Evolutionary conservation across 2,329 filamentous ascomycete genomes (phyloP), one percentile per base, ranked within the genome.

Genomic region (Chaetomiaceae sp.): DNA sequence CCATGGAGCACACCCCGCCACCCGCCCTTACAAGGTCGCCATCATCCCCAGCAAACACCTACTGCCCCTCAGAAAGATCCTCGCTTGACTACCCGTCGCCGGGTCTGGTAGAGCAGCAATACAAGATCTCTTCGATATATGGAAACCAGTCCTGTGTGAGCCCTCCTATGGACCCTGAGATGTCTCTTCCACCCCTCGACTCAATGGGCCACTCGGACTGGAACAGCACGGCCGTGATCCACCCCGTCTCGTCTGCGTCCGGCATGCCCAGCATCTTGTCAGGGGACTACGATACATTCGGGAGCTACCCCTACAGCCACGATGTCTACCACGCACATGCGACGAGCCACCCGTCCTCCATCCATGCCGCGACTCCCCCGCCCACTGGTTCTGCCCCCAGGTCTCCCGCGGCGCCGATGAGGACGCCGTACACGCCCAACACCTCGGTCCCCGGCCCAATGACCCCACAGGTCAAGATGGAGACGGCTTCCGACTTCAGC

Each of bases 281-380:
- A 30, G 64, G 73, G 32, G 77, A 79, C 41, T 82, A 80, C 62
- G 75, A 77, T 60, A 65, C 73, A 27, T 82, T 79, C 62, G 69
- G 70, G 55, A 68, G 70, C 52, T 80, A 78, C 61, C 47, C 74
- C 3, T 80, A 78, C 59, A 69, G 66, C 55, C 72, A 75, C 60
- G 74, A 77, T 55, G 62, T 74, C 51, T 81, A 80, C 63, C 55
- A 66, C 47, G n/a, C 62, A 13, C 57, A 60, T 46, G 56, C 53
- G 33, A 30, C 43, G 58, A 63, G 55, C 58, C 62, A 57, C 56
- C 61, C 51, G 50, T 54, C 58, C 32, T 57, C 61, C 21, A 65
- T 51, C 57, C 61, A 48, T 55, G 63, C 57, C 32, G 62, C 61
- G 59, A 68, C 54, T 40, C 62, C 61, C 52, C 67, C 54, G 59